Base-by-base conservation (phyloP, 768 basidiomycete genomes). In the Leucosporidium yakuticum region DNA sequence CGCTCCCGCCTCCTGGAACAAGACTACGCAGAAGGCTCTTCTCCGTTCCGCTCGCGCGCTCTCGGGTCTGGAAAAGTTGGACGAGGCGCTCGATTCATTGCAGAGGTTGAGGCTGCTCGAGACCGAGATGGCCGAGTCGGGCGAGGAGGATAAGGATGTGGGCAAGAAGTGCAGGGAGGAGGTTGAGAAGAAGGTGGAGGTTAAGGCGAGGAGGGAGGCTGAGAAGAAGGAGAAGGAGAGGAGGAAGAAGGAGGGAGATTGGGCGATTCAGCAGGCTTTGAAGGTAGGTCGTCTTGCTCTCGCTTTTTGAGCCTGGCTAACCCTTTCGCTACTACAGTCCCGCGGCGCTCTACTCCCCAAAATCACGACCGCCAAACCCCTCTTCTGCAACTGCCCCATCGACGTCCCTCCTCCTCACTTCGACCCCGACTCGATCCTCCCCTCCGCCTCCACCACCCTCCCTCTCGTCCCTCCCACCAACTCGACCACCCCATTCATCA, bases 41-140 rank as follows among this genome's bases (percentile, higher is more conserved):
- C 96, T 90, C 77, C 87, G 96, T 47, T 93, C 92, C 14, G 87
- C 87, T 0, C 77, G 85, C 62, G 91, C 91, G 2, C 82, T 98
- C 6, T 62, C 90, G 19, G 84, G 85, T 1, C 82, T 98, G 4
- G 87, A 86, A 36, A 82, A 88, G 56, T 81, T 84, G 11, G 87
- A 88, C 12, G 96, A 99, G 76, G 89, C 88, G 4, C 76, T 90
- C 27, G 93, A 98, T 74, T 89, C 87, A 68, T 89, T 93, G 73
- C 79, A 82, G 65, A 83, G 87, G 27, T 88, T 89, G 74, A 81
- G 20, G 74, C 20, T 76, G 31, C 84, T 84, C 67, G 87, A 88
- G 76, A 74, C 81, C 19, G 80, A 82, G 66, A 67, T 64, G 27
- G 56, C 55, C 21, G 39, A 44, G 8, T 8, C 8, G 17, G 69